Evolutionary conservation across 2,329 filamentous ascomycete species (phyloP), one percentile per base, ranked within the genome.

Genomic region (Gaeumannomyces sp.): DNA sequence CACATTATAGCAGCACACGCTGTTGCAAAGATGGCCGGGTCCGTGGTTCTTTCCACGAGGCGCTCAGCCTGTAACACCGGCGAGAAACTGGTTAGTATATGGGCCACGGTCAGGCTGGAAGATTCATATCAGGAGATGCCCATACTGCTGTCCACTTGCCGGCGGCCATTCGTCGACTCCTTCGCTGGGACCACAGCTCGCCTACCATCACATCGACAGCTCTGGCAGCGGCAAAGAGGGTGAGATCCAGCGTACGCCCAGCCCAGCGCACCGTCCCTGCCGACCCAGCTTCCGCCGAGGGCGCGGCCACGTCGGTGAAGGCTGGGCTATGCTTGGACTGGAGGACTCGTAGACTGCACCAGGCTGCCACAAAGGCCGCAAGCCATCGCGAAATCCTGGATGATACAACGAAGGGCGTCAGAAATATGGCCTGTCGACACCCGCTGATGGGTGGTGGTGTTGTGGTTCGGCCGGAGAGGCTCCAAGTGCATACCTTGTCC

Each of bases 1-100:
- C 91, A 94, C 92, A 96, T 96, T 69, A 96, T 88, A 53, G 91
- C 78, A 28, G 88, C 89, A 56, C 85, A 87, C 27, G 90, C 93
- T 45, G 83, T 75, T 59, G 89, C 86, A 74, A 96, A 96, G 25
- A 93, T 77, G 7, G 84, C 76, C 4, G 90, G 85, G 72, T 94
- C 89, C n/a, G 85, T 79, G 53, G 85, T 73, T 13, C 68, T 74
- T 29, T 78, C 77, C 67, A 80, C 68, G 29, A 75, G 65, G 14
- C 74, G 71, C 67, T 85, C 81, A 16, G 79, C 63, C 70, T 71
- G 72, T 63, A 50, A 58, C 7, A n/a, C 56, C 13, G 25, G 19
- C 14, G 28, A 33, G 28, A 22, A 57, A 27, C 22, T 27, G 28
- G 33, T 14, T 19, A 61, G 33, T 11, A 22, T 31, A 57, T 60